Conservation (phyloP, 108 stramenopile genomes). For the Pseudonitzschia pungens region DNA sequence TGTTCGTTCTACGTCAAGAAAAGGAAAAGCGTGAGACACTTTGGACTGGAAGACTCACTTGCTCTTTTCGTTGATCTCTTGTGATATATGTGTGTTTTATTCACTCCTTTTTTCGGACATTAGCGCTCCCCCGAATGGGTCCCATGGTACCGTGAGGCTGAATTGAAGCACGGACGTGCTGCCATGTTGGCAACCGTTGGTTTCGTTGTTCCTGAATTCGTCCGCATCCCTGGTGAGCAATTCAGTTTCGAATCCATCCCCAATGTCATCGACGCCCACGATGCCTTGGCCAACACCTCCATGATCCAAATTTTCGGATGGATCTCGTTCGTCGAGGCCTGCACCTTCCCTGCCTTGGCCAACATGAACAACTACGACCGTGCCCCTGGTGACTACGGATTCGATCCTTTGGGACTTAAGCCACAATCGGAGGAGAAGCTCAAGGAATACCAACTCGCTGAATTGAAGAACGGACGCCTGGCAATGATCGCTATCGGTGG, state of each 20-base stretch:
- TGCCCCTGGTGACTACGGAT: constrained; percentile 70
- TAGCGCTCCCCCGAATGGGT: constrained; percentile 38
- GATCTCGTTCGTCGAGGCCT: constrained; percentile 59
- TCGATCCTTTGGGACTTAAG: constrained; percentile 53
- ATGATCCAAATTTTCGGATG: constrained; percentile 79
- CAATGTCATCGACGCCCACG: constrained; percentile 76
- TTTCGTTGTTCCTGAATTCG: constrained; percentile 80
- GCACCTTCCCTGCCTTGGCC: constrained; percentile 46
- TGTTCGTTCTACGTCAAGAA: too few species aligned
- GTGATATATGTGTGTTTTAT: background rate
- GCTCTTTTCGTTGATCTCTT: background rate
- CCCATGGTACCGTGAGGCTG: constrained; percentile 89
- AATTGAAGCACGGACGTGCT: constrained; percentile 83
- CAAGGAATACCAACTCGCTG: constrained; percentile 51
- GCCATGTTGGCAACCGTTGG: constrained; percentile 90
- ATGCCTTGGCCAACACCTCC: constrained; percentile 57
- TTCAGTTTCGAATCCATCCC: constrained; percentile 83
- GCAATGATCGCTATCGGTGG: constrained; percentile 93
- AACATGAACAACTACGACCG: constrained; percentile 75
- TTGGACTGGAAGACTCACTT: background rate
- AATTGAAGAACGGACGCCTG: constrained; percentile 84
- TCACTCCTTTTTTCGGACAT: background rate
- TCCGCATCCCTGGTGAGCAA: constrained; percentile 84
- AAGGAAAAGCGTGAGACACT: background rate
- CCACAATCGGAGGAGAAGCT: constrained; percentile 47